Evolutionary conservation across 139 green algal species (phyloP).

Genomic region (Coelastrella sp.): DNA sequence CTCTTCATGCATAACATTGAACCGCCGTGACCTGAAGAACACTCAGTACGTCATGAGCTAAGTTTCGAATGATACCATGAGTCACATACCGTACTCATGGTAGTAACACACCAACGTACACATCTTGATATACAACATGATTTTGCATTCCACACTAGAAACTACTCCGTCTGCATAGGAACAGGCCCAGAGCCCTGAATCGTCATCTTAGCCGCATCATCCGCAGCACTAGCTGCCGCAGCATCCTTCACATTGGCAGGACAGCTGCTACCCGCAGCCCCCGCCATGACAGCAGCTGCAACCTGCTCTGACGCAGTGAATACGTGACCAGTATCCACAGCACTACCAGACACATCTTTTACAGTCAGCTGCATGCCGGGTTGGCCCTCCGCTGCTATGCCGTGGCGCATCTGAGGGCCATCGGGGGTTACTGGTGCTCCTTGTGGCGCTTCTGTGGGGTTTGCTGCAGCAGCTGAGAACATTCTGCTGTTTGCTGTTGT

Average conservation of each 20-base stretch:
- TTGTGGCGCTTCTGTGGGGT: neutral
- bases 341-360: neutral
- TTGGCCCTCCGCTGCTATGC: neutral
- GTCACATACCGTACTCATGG: no score
- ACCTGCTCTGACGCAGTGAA: conserved; percentile 41
- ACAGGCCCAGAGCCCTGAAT: neutral
- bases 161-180: neutral
- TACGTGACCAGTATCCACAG: neutral
- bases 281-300: conserved; percentile 16
- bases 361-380: neutral
- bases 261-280: conserved; percentile 7
- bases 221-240: neutral
- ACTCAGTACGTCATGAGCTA: no score
- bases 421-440: neutral
- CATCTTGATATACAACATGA: no score
- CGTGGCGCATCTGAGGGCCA: neutral
- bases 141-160: neutral
- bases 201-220: neutral
- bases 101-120: no score
- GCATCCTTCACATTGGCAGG: neutral
- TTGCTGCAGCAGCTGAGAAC: conserved; percentile 3
- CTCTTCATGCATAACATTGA: no score
- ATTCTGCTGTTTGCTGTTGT: conserved; percentile 32
- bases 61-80: no score
- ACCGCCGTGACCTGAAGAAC: no score